These are phyloP conservation scores for Wickerhamomyces mucosus DNA, from an alignment of 805 yeast species.

Conservation along the genomic window DNA sequence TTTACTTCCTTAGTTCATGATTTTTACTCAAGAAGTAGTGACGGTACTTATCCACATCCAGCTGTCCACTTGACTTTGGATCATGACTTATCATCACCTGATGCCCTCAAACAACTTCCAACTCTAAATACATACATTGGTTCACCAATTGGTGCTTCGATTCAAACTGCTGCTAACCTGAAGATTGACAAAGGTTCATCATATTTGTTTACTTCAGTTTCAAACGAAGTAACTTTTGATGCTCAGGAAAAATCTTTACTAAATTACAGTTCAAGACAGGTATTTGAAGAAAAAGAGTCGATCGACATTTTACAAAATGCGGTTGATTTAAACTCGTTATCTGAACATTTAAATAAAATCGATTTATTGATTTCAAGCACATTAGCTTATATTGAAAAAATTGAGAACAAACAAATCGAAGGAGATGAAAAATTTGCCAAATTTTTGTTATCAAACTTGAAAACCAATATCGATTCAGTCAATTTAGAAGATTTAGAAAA, in stretches of 20 bases:
- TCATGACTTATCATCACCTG: slow-evolving; percentile 30
- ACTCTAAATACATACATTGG: slow-evolving; percentile 62
- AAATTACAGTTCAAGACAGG: slow-evolving; percentile 34
- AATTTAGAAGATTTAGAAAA: slow-evolving; percentile 39
- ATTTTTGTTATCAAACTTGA: slow-evolving; percentile 48
- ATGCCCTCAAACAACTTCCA: slow-evolving; percentile 37
- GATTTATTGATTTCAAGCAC: slow-evolving; percentile 39
- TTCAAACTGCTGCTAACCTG: slow-evolving; percentile 25
- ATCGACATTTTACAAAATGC: slow-evolving; percentile 23
- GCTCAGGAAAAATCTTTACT: slow-evolving; percentile 54
- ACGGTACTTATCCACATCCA: slow-evolving; percentile 64
- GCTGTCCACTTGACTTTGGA: slow-evolving; percentile 73
- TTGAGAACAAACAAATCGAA: slow-evolving; percentile 32
- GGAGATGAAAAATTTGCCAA: slow-evolving; percentile 56
- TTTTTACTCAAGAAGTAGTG: slow-evolving; percentile 60
- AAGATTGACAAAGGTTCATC: slow-evolving; percentile 32
- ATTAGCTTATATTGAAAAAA: slow-evolving; percentile 35
- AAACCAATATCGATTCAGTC: slow-evolving; percentile 40
- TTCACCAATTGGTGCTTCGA: slow-evolving; percentile 57
- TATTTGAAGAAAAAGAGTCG: slow-evolving; percentile 15
- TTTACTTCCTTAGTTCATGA: slow-evolving; percentile 75
- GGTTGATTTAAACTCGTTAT: slow-evolving; percentile 36
- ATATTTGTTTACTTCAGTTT: slow-evolving; percentile 67
- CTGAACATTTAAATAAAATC: slow-evolving; percentile 36
- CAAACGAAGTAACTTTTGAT: slow-evolving; percentile 48